Percentiles rank a stretch among this genome's conserved stretches.
phyloP scores from a whole-genome alignment of 306 rosid species.

The Trifolium subterraneum region DNA sequence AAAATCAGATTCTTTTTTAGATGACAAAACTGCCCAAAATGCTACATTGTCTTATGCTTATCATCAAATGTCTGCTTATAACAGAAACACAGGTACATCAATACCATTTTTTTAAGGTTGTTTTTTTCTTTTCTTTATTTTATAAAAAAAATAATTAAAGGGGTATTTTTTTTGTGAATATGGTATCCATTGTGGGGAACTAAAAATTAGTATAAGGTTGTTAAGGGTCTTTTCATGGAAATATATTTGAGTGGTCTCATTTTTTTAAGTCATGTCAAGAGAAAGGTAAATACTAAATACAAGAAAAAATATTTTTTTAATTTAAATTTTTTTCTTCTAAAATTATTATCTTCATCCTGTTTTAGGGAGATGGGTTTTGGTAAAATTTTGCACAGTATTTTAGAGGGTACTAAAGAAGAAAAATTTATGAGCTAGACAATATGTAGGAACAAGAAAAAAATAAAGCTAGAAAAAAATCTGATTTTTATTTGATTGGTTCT shows the following conservation, averaged over 20 bases:
- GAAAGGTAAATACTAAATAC: neutral
- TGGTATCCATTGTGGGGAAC: conserved; percentile 40
- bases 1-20: conserved; percentile 57
- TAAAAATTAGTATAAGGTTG: conserved; percentile 29
- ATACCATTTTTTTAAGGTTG: conserved; percentile 18
- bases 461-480: conserved; percentile 8
- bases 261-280: conserved; percentile 64
- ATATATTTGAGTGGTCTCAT: conserved; percentile 44
- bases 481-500: conserved; percentile 45
- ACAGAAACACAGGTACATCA: conserved; percentile 57
- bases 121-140: neutral
- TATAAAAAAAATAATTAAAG: neutral
- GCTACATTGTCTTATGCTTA: conserved; percentile 48
- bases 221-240: conserved; percentile 73
- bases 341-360: conserved; percentile 28
- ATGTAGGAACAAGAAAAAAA: conserved; percentile 14
- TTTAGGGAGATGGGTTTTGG: conserved; percentile 45
- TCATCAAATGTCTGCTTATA: conserved; percentile 48
- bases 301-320: conserved; percentile 20
- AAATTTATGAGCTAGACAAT: conserved; percentile 36
- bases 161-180: conserved; percentile 26
- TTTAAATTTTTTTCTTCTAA: neutral
- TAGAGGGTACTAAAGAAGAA: conserved; percentile 50
- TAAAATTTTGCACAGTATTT: conserved; percentile 37
- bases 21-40: conserved; percentile 40